phyloP scores from a whole-genome alignment of 106 monocot genomes.

The Cymbidium sinense region DNA sequence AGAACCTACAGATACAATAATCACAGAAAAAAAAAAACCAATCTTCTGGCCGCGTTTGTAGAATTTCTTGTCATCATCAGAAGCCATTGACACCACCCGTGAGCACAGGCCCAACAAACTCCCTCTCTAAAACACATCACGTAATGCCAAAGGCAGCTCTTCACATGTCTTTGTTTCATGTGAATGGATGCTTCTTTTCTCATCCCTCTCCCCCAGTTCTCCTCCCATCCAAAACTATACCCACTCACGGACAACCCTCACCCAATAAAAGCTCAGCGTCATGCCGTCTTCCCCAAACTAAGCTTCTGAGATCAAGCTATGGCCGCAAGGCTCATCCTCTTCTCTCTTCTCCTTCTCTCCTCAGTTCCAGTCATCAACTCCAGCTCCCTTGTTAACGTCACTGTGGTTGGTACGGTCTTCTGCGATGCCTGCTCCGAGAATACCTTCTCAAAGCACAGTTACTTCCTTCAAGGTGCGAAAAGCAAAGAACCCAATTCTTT shows the following conservation, averaged over 20 bases:
- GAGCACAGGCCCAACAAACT: slow-evolving; percentile 11
- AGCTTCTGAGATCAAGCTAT: not conserved
- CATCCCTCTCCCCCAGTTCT: not conserved
- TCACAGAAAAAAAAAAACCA: no score
- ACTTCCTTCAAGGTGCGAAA: slow-evolving; percentile 59
- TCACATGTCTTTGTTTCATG: slow-evolving; percentile 9
- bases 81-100: slow-evolving; percentile 7
- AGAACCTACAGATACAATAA: no score
- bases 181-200: slow-evolving; percentile 4
- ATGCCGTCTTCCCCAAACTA: not conserved
- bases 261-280: not conserved
- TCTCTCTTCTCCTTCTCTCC: not conserved
- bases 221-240: not conserved
- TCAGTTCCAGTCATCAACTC: not conserved
- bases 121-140: not conserved
- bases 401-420: slow-evolving; percentile 82
- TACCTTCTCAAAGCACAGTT: slow-evolving; percentile 89
- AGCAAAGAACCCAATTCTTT: not conserved
- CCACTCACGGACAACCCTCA: not conserved
- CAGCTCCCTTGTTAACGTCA: slow-evolving; percentile 45
- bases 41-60: not conserved
- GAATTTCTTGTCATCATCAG: not conserved
- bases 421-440: slow-evolving; percentile 86
- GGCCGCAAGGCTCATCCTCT: not conserved
- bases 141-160: slow-evolving; percentile 5